These are phyloP conservation scores for Novymonas esmeraldas DNA, from an alignment of 208 protist genomes.

Conservation along the genomic window DNA sequence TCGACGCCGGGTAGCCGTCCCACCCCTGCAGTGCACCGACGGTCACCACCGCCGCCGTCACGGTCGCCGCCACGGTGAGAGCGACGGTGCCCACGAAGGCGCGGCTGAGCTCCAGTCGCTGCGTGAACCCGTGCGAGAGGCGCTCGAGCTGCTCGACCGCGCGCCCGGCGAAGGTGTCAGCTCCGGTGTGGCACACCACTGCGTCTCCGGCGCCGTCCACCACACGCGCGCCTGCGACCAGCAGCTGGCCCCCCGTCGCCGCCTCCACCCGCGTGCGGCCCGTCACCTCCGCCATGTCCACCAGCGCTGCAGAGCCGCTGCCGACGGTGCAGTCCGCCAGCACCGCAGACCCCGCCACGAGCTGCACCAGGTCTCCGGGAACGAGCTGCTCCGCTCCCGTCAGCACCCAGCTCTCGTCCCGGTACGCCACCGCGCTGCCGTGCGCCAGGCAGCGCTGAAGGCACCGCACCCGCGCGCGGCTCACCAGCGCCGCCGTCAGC, in stretches of 20 bases:
- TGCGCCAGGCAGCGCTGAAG: conserved; percentile 9
- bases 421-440: conserved; percentile 47
- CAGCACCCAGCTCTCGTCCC: conserved; percentile 74
- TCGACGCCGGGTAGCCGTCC: neutral
- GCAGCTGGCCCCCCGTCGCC: conserved; percentile 65
- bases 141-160: conserved; percentile 71
- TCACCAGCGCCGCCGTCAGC: neutral
- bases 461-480: neutral
- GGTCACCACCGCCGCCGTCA: conserved; percentile 14
- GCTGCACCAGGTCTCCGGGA: conserved; percentile 89
- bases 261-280: conserved; percentile 91
- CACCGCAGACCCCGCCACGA: conserved; percentile 82
- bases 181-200: conserved; percentile 74
- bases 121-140: conserved; percentile 5
- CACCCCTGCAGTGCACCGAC: conserved; percentile 5
- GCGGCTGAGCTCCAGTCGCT: conserved; percentile 12
- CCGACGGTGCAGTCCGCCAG: conserved; percentile 87
- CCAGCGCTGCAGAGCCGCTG: conserved; percentile 57
- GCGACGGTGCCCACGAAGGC: conserved; percentile 3
- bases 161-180: conserved; percentile 89
- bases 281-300: conserved; percentile 86
- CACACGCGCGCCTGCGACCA: conserved; percentile 78
- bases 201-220: conserved; percentile 53
- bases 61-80: neutral
- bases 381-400: conserved; percentile 73